Conservation (phyloP, 257 asterid genomes). For the Ballota nigra region DNA sequence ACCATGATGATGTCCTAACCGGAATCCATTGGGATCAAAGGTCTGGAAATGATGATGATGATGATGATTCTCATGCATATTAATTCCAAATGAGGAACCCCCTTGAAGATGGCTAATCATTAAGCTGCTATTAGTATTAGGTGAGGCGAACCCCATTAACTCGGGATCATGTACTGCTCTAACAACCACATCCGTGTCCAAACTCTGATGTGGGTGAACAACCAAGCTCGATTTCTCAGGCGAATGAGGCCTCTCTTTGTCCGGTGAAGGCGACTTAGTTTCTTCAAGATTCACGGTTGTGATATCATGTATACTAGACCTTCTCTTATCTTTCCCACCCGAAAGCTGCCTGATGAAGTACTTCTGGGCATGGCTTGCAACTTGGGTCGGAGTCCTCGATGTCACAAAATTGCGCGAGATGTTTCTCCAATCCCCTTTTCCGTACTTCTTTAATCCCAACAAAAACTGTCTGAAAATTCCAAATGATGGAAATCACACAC, state of each 20-base stretch:
- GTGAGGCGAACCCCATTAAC: constrained; percentile 40
- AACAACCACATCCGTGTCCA: constrained; percentile 32
- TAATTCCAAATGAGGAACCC: constrained; percentile 29
- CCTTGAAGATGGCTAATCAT: constrained; percentile 33
- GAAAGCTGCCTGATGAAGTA: constrained; percentile 87
- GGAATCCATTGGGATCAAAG: constrained; percentile 36
- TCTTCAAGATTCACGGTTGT: constrained; percentile 60
- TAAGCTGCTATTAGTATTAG: constrained; percentile 20
- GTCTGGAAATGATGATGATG: constrained; percentile 29
- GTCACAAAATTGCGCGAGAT: constrained; percentile 83
- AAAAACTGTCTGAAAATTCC: constrained; percentile 72
- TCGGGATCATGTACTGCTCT: constrained; percentile 31
- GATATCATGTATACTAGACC: constrained; percentile 91
- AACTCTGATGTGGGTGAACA: constrained; percentile 23
- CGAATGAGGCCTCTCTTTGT: constrained; percentile 27
- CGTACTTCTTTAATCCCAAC: constrained; percentile 86
- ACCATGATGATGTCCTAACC: constrained; percentile 42
- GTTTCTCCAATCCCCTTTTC: constrained; percentile 96
- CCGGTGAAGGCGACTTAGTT: constrained; percentile 37
- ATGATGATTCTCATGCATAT: constrained; percentile 28
- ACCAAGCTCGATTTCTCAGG: constrained; percentile 34
- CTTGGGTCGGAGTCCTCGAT: constrained; percentile 88
- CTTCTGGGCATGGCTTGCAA: constrained; percentile 95
- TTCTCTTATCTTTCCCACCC: constrained; percentile 83
- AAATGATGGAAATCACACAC: constrained; percentile 1